Percentiles rank a stretch among this genome's conserved stretches.
phyloP scores from a whole-genome alignment of 768 basidiomycete species.

The Amanita pseudoporphyria region DNA sequence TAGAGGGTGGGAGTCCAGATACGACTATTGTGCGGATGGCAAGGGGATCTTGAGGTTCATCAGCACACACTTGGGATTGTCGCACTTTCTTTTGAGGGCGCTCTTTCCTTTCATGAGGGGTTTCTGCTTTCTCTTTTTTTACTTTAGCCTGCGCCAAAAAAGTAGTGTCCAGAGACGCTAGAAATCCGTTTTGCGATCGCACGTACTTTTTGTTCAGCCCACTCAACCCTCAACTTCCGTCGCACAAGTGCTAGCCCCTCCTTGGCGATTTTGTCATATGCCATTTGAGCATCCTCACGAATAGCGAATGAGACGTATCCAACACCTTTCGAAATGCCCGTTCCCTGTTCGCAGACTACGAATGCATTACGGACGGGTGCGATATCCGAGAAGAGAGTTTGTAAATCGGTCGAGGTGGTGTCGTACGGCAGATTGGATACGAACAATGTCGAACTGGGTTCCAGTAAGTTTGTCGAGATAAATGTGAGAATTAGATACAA shows the following conservation, averaged over 20 bases:
- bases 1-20: conserved; percentile 55
- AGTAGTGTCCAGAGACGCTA: neutral
- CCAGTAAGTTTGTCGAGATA: neutral
- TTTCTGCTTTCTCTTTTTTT: conserved; percentile 24
- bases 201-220: conserved; percentile 73
- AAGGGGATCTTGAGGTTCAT: conserved; percentile 50
- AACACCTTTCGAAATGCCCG: conserved; percentile 82
- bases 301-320: conserved; percentile 93
- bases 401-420: conserved; percentile 83
- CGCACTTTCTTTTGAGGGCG: conserved; percentile 20
- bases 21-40: conserved; percentile 77
- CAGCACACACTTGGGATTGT: conserved; percentile 22
- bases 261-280: conserved; percentile 52
- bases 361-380: conserved; percentile 93
- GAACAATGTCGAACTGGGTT: conserved; percentile 71
- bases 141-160: conserved; percentile 32
- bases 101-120: conserved; percentile 23
- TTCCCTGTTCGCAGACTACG: conserved; percentile 74
- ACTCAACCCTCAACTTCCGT: conserved; percentile 63
- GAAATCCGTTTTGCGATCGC: neutral
- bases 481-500: conserved; percentile 9
- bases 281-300: conserved; percentile 77
- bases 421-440: conserved; percentile 89
- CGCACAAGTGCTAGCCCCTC: conserved; percentile 60
- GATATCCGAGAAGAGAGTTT: conserved; percentile 90